Conservation (phyloP, 2,329 filamentous ascomycete genomes). For the Rutstroemia sp. region DNA sequence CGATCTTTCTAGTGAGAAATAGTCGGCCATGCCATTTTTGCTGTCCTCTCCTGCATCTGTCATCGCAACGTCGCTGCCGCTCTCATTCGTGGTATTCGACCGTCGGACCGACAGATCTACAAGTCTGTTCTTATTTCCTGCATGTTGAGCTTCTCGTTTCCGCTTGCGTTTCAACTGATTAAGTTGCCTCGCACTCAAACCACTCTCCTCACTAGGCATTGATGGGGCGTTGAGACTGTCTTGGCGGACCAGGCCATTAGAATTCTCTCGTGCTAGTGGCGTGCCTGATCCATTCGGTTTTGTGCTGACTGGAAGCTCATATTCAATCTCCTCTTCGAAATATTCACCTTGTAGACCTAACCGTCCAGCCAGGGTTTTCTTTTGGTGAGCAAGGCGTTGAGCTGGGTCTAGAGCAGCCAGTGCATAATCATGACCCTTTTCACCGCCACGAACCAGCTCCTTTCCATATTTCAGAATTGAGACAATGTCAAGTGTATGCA, state of each 20-base stretch:
- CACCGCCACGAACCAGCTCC: conserved; percentile 72
- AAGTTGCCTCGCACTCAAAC: conserved; percentile 83
- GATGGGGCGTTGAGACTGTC: conserved; percentile 26
- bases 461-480: conserved; percentile 78
- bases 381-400: conserved; percentile 75
- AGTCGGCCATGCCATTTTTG: conserved; percentile 59
- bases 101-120: conserved; percentile 73
- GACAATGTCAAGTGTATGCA: conserved; percentile 69
- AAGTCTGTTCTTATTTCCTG: conserved; percentile 81
- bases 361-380: conserved; percentile 75
- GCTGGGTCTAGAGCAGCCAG: conserved; percentile 76
- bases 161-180: conserved; percentile 93
- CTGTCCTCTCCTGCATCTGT: conserved; percentile 59
- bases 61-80: conserved; percentile 32
- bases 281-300: conserved; percentile 21
- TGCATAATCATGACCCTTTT: conserved; percentile 75
- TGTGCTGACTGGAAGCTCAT: conserved; percentile 41
- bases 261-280: conserved; percentile 10
- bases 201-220: conserved; percentile 51
- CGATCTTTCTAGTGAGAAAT: conserved; percentile 80
- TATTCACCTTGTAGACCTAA: conserved; percentile 80
- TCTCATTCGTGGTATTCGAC: conserved; percentile 18
- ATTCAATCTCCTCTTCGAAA: conserved; percentile 72
- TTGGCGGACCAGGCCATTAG: conserved; percentile 32
- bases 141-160: conserved; percentile 82